Percentiles rank a stretch among this genome's conserved stretches.
These are phyloP conservation scores for Coniochaeta ligniaria DNA, from an alignment of 2,329 filamentous ascomycete species.

Conservation along the genomic window DNA sequence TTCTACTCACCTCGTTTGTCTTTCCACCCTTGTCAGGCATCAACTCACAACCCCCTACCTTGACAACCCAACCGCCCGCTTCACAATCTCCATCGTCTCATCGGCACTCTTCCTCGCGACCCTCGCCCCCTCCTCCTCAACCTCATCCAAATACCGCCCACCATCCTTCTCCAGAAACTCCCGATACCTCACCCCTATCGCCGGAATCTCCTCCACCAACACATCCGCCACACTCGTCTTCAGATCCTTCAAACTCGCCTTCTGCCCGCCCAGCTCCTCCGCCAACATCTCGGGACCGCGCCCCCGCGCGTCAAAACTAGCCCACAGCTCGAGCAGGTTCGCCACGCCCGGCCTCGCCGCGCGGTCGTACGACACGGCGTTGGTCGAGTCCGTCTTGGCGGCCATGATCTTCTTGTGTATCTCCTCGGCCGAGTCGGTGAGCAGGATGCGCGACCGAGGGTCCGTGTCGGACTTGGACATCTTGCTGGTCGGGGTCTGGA, in stretches of 20 bases:
- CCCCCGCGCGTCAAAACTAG: conserved; percentile 49
- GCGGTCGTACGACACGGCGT: conserved; percentile 66
- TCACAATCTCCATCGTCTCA: conserved; percentile 47
- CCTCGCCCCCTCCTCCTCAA: conserved; percentile 50
- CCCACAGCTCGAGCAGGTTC: conserved; percentile 78
- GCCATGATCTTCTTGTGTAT: conserved; percentile 64
- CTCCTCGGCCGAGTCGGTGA: conserved; percentile 61
- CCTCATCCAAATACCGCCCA: conserved; percentile 34
- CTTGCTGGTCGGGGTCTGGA: conserved; percentile 69
- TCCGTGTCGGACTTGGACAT: conserved; percentile 89
- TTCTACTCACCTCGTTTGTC: background rate
- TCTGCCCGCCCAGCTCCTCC: conserved; percentile 17
- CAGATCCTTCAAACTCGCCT: conserved; percentile 44
- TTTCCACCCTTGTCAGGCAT: background rate
- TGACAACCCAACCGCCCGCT: conserved; percentile 40
- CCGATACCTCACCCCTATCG: conserved; percentile 49
- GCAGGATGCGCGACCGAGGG: conserved; percentile 68
- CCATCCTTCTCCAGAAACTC: conserved; percentile 32
- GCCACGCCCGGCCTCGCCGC: conserved; percentile 68
- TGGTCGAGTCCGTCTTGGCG: conserved; percentile 69
- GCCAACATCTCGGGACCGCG: conserved; percentile 34
- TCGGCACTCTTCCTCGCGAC: conserved; percentile 57
- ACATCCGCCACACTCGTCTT: conserved; percentile 57
- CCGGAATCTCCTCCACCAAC: conserved; percentile 44
- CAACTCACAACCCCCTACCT: background rate